A percentile compares a stretch with the other conserved stretches of the same genome.
phyloP scores from a whole-genome alignment of 192 early-diverging fungal species.

The Coemansia sp. region DNA sequence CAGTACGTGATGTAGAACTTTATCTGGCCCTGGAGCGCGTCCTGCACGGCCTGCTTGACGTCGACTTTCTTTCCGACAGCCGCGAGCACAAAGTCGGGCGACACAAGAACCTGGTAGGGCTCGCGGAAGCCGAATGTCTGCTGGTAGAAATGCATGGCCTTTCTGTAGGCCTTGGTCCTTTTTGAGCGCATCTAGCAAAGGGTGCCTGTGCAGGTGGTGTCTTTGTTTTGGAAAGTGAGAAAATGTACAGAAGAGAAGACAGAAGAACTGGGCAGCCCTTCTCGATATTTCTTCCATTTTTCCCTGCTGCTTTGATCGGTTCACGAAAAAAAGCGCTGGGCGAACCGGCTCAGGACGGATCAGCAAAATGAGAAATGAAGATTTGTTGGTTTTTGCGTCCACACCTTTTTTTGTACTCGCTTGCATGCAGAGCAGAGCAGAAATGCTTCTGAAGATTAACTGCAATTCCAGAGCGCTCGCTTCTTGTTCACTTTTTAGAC shows the following conservation, averaged over 20 bases:
- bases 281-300: no score
- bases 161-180: conserved; percentile 74
- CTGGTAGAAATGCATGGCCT: conserved; percentile 77
- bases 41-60: conserved; percentile 60
- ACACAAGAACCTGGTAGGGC: conserved; percentile 89
- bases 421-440: no score
- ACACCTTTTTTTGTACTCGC: no score
- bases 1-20: conserved; percentile 74
- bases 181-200: conserved; percentile 74
- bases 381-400: no score
- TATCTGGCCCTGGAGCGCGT: conserved; percentile 61
- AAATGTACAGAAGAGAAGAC: not conserved
- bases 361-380: not conserved
- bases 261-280: no score
- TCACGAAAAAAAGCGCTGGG: no score
- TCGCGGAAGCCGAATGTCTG: conserved; percentile 80
- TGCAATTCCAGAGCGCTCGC: not conserved
- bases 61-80: conserved; percentile 63
- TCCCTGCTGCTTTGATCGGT: no score
- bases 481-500: not conserved
- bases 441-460: no score
- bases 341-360: conserved; percentile 1
- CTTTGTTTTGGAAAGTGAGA: not conserved
- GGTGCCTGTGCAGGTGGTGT: not conserved
- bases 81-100: conserved; percentile 77